phyloP scores from a whole-genome alignment of 257 asterid genomes.

The Fraxinus anomala region DNA sequence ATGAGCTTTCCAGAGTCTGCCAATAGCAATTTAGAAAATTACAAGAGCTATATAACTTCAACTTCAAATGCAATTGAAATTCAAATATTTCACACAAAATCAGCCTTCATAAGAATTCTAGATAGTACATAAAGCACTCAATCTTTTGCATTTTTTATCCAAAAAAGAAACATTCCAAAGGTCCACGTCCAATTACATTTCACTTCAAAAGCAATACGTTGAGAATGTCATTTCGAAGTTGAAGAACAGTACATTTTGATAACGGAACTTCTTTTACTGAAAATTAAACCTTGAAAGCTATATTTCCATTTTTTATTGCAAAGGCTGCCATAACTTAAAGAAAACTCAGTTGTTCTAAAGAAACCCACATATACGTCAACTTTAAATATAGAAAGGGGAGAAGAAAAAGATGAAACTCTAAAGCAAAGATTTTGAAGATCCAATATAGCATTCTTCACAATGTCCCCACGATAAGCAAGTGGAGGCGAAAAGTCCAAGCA shows the following conservation, averaged over 20 bases:
- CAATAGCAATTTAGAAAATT: conserved; percentile 22
- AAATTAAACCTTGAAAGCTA: not conserved
- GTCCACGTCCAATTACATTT: not conserved
- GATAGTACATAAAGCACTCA: not conserved
- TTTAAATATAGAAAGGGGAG: not conserved
- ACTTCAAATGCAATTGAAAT: not conserved
- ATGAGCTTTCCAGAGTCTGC: conserved; percentile 87
- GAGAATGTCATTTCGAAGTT: too few relatives aligned
- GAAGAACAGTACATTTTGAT: too few relatives aligned
- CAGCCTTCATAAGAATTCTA: not conserved
- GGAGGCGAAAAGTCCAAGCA: not conserved
- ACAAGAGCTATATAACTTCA: conserved; percentile 2
- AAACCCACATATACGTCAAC: not conserved
- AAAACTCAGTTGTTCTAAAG: not conserved
- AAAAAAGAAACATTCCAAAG: not conserved
- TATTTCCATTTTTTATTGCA: not conserved
- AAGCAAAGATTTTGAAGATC: not conserved
- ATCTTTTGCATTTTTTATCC: not conserved
- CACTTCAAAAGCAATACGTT: not conserved
- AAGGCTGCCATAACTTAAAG: not conserved
- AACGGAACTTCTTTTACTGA: conserved; percentile 7
- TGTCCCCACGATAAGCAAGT: not conserved
- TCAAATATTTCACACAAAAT: conserved; percentile 2
- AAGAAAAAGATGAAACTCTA: not conserved
- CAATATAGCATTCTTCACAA: not conserved